These are phyloP conservation scores for Vitis labrusca DNA, from an alignment of 164 flowering plant genomes.

Conservation along the genomic window DNA sequence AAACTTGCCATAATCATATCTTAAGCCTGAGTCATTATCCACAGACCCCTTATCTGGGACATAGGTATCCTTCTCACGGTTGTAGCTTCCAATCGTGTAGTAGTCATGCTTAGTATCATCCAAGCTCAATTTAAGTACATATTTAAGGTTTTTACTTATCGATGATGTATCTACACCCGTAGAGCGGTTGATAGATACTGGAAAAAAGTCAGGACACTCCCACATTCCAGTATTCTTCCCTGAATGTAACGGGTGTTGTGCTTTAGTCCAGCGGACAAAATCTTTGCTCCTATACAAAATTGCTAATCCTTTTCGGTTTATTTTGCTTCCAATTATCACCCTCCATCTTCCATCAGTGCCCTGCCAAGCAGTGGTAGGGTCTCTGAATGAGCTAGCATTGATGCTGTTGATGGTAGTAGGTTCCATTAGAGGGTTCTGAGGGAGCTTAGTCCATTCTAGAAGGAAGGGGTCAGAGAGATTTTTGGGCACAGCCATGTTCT, in stretches of 20 bases:
- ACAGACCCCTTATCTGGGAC: conserved; percentile 35
- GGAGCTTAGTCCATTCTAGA: conserved; percentile 54
- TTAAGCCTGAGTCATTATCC: conserved; percentile 22
- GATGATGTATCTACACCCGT: conserved; percentile 48
- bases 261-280: conserved; percentile 43
- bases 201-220: conserved; percentile 84
- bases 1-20: conserved; percentile 66
- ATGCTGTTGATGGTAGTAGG: conserved; percentile 36
- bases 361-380: conserved; percentile 75
- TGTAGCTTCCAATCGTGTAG: conserved; percentile 48
- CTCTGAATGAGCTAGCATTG: conserved; percentile 59
- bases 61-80: conserved; percentile 23
- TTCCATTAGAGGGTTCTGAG: conserved; percentile 55
- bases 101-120: conserved; percentile 36
- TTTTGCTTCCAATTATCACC: conserved; percentile 54
- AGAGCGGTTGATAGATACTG: conserved; percentile 27
- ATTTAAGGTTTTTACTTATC: conserved; percentile 24
- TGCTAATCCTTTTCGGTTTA: conserved; percentile 36
- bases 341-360: conserved; percentile 59
- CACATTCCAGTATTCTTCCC: conserved; percentile 54
- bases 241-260: conserved; percentile 45
- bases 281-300: conserved; percentile 57
- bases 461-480: conserved; percentile 60
- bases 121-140: conserved; percentile 52
- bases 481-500: conserved; percentile 63